Evolutionary conservation across 768 basidiomycete species (phyloP).

Genomic region (Paxillus rubicundulus): DNA sequence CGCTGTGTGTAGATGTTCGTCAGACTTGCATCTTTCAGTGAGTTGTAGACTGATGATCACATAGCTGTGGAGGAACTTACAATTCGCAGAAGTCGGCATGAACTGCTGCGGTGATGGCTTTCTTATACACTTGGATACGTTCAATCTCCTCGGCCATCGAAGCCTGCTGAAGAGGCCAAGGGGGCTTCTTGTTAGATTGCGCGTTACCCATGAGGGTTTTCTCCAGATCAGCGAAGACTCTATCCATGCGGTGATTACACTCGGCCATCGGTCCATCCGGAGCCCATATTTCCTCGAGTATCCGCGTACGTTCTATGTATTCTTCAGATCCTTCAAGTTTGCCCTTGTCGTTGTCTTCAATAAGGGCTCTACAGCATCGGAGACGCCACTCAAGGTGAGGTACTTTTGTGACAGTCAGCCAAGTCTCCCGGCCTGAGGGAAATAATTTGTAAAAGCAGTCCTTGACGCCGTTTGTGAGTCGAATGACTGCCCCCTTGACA

Average conservation of each 20-base stretch:
- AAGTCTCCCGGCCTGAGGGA: conserved; percentile 21
- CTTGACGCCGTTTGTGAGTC: conserved; percentile 12
- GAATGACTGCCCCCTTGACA: conserved; percentile 4
- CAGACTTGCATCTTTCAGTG: neutral
- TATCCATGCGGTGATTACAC: conserved; percentile 24
- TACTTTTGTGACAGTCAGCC: conserved; percentile 22
- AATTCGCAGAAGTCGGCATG: conserved; percentile 24
- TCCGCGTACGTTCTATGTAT: conserved; percentile 18
- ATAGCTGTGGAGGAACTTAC: conserved; percentile 3
- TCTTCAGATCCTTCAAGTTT: conserved; percentile 13
- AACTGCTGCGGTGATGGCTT: conserved; percentile 9
- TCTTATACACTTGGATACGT: conserved; percentile 21
- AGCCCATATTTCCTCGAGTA: conserved; percentile 17
- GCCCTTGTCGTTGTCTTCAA: conserved; percentile 23
- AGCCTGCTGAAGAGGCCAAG: conserved; percentile 23
- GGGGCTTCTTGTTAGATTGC: conserved; percentile 10
- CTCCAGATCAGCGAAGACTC: conserved; percentile 14
- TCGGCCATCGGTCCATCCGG: conserved; percentile 14
- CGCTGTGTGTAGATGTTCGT: conserved; percentile 9
- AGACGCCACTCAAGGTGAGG: conserved; percentile 27
- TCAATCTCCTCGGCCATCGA: conserved; percentile 24
- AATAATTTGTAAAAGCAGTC: conserved; percentile 29
- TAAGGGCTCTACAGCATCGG: conserved; percentile 25
- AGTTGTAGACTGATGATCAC: neutral
- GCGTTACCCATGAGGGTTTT: neutral